Conservation (phyloP, 2,329 filamentous ascomycete species). For the Emergomyces orientalis region DNA sequence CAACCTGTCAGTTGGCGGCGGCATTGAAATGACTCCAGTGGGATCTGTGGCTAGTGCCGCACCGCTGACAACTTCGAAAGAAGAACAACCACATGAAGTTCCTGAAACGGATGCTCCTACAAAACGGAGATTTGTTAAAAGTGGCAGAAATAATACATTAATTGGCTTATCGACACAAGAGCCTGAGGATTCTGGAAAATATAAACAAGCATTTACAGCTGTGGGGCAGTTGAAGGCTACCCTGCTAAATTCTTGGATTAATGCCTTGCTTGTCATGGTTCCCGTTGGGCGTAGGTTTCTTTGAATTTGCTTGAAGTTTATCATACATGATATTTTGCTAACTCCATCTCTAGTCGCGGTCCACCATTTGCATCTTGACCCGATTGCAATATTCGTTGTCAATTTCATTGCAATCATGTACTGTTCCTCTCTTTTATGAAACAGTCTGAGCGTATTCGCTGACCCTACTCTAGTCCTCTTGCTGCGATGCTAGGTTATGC, state of each 20-base stretch:
- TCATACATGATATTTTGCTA: neutral
- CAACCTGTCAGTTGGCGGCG: neutral
- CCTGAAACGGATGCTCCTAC: constrained; percentile 2
- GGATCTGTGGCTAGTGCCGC: neutral
- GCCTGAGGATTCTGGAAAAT: constrained; percentile 6
- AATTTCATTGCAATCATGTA: constrained; percentile 87
- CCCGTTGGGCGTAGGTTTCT: constrained; percentile 54
- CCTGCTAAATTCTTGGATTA: constrained; percentile 76
- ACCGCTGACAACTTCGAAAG: neutral
- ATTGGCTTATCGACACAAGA: constrained; percentile 7
- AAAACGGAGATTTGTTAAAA: constrained; percentile 12
- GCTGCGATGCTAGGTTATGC: constrained; percentile 79
- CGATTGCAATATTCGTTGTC: constrained; percentile 65
- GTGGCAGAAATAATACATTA: constrained; percentile 10
- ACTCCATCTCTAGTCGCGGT: constrained; percentile 46
- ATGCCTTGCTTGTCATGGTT: constrained; percentile 66
- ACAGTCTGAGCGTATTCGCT: neutral
- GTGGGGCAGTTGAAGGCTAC: constrained; percentile 50
- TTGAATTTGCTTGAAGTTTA: neutral
- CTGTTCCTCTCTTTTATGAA: constrained; percentile 7
- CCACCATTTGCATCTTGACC: constrained; percentile 53
- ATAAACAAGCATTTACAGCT: constrained; percentile 30
- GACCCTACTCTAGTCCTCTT: constrained; percentile 45
- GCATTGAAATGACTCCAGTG: neutral
- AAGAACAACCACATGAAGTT: neutral